Conservation (phyloP, 495 filamentous ascomycete species). For the Clohesyomyces aquaticus region DNA sequence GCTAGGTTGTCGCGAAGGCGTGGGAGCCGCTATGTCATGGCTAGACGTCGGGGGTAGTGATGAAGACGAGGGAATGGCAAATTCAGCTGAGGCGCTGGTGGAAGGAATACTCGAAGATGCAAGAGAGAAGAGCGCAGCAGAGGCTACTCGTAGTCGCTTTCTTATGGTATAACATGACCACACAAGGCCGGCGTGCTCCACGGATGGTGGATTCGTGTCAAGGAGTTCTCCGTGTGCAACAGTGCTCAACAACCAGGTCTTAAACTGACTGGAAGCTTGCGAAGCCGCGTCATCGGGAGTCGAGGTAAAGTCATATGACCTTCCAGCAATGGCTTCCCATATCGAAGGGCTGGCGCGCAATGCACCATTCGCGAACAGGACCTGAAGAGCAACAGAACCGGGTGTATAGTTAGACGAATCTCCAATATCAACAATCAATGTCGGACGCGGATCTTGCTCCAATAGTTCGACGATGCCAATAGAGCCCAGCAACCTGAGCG, state of each 20-base stretch:
- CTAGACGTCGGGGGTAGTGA: slow-evolving; percentile 4
- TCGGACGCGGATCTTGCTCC: slow-evolving; percentile 68
- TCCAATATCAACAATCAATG: slow-evolving; percentile 67
- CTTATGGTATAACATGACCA: slow-evolving; percentile 68
- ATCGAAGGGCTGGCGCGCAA: slow-evolving; percentile 55
- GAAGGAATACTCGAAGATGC: slow-evolving; percentile 24
- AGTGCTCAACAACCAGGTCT: slow-evolving; percentile 62
- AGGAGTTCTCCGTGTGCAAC: slow-evolving; percentile 52
- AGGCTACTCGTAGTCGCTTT: slow-evolving; percentile 65
- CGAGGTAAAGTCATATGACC: slow-evolving; percentile 45
- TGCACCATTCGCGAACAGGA: slow-evolving; percentile 63
- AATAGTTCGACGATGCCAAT: slow-evolving; percentile 67
- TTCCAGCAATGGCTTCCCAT: slow-evolving; percentile 55
- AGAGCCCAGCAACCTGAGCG: slow-evolving; percentile 55
- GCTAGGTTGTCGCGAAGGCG: background rate
- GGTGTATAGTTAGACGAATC: slow-evolving; percentile 57
- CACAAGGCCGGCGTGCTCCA: slow-evolving; percentile 50
- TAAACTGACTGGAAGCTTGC: slow-evolving; percentile 58
- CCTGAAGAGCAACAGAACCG: slow-evolving; percentile 51
- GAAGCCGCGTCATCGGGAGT: slow-evolving; percentile 42
- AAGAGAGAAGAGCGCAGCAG: slow-evolving; percentile 45
- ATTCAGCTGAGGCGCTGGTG: slow-evolving; percentile 28
- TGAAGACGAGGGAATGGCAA: slow-evolving; percentile 23
- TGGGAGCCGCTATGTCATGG: background rate
- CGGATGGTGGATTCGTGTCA: slow-evolving; percentile 54